phyloP scores from a whole-genome alignment of 768 basidiomycete genomes.

The Tricholoma saponaceum region DNA sequence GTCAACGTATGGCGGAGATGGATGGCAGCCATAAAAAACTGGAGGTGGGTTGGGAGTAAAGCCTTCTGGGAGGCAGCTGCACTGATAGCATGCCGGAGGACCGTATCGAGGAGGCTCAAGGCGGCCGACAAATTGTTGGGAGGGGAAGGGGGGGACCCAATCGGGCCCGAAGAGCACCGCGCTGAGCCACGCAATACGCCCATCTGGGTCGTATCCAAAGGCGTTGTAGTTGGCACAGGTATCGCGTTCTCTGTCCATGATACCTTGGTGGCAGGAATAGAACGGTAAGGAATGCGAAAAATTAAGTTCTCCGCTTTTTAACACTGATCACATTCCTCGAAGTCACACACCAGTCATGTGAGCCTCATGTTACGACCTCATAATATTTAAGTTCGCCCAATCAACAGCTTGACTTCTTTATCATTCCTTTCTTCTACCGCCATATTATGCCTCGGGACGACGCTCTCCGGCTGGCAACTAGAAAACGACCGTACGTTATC shows the following conservation, averaged over 20 bases:
- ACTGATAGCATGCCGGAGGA: background rate
- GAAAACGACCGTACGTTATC: background rate
- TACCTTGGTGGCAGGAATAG: background rate
- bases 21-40: background rate
- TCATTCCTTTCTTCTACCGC: background rate
- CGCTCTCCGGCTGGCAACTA: background rate
- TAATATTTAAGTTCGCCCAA: background rate
- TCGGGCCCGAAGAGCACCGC: background rate
- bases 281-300: background rate
- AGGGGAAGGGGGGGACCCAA: background rate
- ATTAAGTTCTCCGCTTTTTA: background rate
- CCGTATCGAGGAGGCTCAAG: background rate
- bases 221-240: background rate
- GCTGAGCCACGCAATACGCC: background rate
- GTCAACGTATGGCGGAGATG: background rate
- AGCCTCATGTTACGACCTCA: background rate
- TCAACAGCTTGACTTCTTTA: background rate
- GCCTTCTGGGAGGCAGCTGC: background rate
- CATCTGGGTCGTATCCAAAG: background rate
- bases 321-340: background rate
- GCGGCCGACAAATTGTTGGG: background rate
- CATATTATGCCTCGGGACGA: background rate
- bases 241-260: background rate
- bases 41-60: background rate
- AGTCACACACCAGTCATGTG: background rate